Base-by-base conservation (phyloP, 2,329 filamentous ascomycete genomes). In the Chalaropsis thielavioides region DNA sequence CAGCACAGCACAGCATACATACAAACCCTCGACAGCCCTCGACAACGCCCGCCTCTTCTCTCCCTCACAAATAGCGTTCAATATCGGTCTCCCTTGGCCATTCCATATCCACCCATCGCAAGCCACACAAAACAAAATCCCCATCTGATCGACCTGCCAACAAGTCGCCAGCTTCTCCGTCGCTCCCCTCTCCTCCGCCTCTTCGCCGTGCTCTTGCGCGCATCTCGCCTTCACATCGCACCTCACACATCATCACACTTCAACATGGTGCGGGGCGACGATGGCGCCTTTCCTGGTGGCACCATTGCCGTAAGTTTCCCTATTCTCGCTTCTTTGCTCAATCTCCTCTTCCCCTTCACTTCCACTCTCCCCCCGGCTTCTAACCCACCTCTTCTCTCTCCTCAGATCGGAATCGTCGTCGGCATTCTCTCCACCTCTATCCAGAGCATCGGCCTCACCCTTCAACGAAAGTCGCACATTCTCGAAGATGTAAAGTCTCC, bases 391-490 rank as follows among this genome's bases (percentile, higher is more conserved):
- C 46, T 64, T 27, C 56, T 61, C n/a, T 67, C 62, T 13, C 38
- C 67, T 63, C 72, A 95, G 90, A 82, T 97, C 72, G 94, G 94
- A 72, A 91, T 99, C 73, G 76, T 96, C 69, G 92, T 96, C 73
- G 94, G 94, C 71, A 82, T 99, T 69, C 75, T 96, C 70, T 97
- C 92, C 66, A 96, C 94, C 67, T 94, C 91, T 74, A 84, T 97
- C 27, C 94, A 99, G 75, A 96, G 92, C 74, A 80, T 99, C 71
- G 94, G 94, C 69, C 82, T 99, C 69, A 99, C 94, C 40, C 82
- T 99, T 31, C 94, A 99, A 77, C 90, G 94, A 74, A 97, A 99
- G 77, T 97, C 94, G 69, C 94, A 99, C 77, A 87, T 99, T 70
- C 85, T 97, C 72, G 94, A 99, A 79, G 94, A 99, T 77, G 90